Evolutionary conservation across 805 yeast genomes (phyloP).

Genomic region (Kluyveromyces nonfermentans): DNA sequence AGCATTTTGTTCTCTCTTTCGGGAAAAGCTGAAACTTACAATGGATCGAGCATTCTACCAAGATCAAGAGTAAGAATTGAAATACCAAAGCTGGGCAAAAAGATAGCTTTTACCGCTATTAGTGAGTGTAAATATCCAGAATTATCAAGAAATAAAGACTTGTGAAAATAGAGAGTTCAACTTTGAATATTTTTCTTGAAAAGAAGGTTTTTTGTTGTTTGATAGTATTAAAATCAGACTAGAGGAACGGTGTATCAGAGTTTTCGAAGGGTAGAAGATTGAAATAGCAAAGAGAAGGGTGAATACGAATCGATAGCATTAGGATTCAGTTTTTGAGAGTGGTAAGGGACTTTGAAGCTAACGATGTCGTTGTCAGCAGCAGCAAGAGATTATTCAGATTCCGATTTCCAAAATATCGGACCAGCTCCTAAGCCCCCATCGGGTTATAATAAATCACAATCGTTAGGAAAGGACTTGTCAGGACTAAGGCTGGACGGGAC

Average conservation of each 20-base stretch:
- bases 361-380: slow-evolving; percentile 38
- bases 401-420: slow-evolving; percentile 45
- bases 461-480: slow-evolving; percentile 29
- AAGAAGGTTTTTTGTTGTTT: not conserved
- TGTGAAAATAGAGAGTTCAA: too few species aligned
- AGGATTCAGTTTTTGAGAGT: not conserved
- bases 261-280: not conserved
- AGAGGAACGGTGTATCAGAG: not conserved
- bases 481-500: slow-evolving; percentile 22
- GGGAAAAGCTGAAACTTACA: slow-evolving; percentile 3
- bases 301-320: too few species aligned
- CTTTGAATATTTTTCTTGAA: too few species aligned
- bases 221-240: not conserved
- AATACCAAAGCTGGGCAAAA: not conserved
- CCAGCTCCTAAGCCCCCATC: slow-evolving; percentile 49
- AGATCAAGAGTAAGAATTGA: not conserved
- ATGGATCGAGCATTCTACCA: not conserved
- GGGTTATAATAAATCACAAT: slow-evolving; percentile 29
- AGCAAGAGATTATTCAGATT: slow-evolving; percentile 34
- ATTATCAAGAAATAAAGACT: too few species aligned
- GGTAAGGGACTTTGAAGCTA: not conserved
- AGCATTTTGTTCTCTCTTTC: slow-evolving; percentile 1
- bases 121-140: too few species aligned
- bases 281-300: not conserved
- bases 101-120: too few species aligned